phyloP scores from a whole-genome alignment of 2,329 filamentous ascomycete species.

The Fusarium chaquense region DNA sequence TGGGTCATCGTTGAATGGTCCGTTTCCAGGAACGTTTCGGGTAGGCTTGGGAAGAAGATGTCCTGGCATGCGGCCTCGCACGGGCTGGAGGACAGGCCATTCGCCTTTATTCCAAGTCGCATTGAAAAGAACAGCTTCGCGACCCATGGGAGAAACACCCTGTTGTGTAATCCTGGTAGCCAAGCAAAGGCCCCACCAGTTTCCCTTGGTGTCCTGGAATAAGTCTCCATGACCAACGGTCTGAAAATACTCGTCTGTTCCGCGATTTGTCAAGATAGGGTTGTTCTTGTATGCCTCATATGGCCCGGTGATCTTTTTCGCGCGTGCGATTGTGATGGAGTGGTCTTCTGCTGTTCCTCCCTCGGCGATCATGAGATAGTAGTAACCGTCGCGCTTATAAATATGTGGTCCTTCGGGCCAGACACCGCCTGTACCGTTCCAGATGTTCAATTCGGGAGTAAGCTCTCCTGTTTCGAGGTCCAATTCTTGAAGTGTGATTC shows the following conservation, averaged over 20 bases:
- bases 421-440: conserved; percentile 60
- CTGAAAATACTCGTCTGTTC: conserved; percentile 49
- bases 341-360: conserved; percentile 58
- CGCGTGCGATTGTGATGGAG: conserved; percentile 53
- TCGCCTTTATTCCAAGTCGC: conserved; percentile 62
- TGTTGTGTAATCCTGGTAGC: conserved; percentile 39
- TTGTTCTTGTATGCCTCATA: conserved; percentile 54
- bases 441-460: conserved; percentile 54
- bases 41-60: conserved; percentile 17
- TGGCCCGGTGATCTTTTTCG: conserved; percentile 52
- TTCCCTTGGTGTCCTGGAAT: conserved; percentile 51
- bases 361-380: conserved; percentile 60
- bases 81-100: conserved; percentile 59
- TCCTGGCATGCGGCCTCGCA: conserved; percentile 51
- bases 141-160: conserved; percentile 57
- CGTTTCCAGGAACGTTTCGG: conserved; percentile 2
- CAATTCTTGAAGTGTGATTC: conserved; percentile 46
- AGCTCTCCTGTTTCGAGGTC: conserved; percentile 21
- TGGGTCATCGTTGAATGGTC: conserved; percentile 22
- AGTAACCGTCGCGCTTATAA: conserved; percentile 55
- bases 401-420: conserved; percentile 67
- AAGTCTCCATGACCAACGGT: conserved; percentile 51
- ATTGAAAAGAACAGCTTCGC: conserved; percentile 60
- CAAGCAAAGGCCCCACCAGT: conserved; percentile 62
- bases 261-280: conserved; percentile 54